Percentiles rank a stretch among this genome's conserved stretches.
Evolutionary conservation across 2,329 filamentous ascomycete species (phyloP).

Genomic region (Penicillium sp.): DNA sequence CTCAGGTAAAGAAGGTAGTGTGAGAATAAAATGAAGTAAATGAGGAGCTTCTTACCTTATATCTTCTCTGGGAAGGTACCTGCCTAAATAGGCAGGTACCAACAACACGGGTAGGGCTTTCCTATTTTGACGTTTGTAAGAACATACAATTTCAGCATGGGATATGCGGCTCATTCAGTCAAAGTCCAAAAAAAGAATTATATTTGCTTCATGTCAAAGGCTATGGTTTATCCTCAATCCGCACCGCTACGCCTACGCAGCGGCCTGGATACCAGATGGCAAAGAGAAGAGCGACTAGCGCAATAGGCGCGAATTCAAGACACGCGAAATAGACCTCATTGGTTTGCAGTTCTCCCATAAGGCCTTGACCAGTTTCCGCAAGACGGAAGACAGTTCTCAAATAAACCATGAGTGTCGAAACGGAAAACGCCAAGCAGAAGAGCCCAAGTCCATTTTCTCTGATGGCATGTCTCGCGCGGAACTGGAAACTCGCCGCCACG

Average conservation of each 20-base stretch:
- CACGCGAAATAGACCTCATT: conserved; percentile 17
- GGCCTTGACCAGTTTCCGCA: conserved; percentile 12
- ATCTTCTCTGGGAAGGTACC: not conserved
- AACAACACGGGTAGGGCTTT: not conserved
- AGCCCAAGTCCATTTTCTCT: not conserved
- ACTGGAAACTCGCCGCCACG: not conserved
- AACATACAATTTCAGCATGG: not conserved
- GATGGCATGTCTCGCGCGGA: not conserved
- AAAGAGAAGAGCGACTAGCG: conserved; percentile 12
- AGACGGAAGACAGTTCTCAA: conserved; percentile 18
- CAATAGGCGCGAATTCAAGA: conserved; percentile 19
- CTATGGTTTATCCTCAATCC: not conserved
- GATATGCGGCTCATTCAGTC: not conserved
- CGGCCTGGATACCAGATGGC: conserved; percentile 16
- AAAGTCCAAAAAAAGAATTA: not conserved
- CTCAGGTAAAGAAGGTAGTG: too few relatives aligned
- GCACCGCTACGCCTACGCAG: not conserved
- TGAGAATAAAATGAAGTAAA: not conserved
- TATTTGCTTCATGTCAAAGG: not conserved
- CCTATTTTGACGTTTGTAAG: not conserved
- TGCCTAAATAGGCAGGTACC: not conserved
- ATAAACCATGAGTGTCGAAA: conserved; percentile 17
- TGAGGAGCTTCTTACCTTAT: not conserved
- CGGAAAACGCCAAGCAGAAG: conserved; percentile 5
- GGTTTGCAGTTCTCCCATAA: conserved; percentile 12